phyloP scores from a whole-genome alignment of 306 rosid species.

The Elaeagnus macrophylla region DNA sequence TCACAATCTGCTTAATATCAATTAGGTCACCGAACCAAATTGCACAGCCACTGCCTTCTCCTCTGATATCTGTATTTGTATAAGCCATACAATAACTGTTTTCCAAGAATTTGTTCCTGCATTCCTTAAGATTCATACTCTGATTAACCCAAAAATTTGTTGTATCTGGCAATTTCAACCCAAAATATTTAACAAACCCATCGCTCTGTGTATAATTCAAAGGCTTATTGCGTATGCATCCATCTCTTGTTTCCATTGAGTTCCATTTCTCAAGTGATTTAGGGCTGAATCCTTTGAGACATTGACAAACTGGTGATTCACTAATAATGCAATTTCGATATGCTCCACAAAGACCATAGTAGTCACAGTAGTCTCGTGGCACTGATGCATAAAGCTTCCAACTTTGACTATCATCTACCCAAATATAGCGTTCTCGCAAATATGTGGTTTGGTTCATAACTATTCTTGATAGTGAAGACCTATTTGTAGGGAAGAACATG shows the following conservation, averaged over 20 bases:
- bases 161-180: conserved; percentile 40
- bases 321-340: too few species aligned
- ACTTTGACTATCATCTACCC: too few species aligned
- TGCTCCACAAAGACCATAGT: conserved; percentile 13
- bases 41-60: conserved; percentile 45
- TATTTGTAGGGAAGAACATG: too few species aligned
- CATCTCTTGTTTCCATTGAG: conserved; percentile 32
- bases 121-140: conserved; percentile 35
- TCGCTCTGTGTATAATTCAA: conserved; percentile 26
- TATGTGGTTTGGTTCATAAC: conserved; percentile 25
- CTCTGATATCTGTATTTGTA: conserved; percentile 30
- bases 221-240: conserved; percentile 28
- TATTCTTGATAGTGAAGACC: conserved; percentile 23
- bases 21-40: conserved; percentile 40
- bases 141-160: conserved; percentile 27
- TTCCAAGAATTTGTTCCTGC: conserved; percentile 33
- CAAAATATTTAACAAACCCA: conserved; percentile 26
- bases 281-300: too few species aligned
- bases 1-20: conserved; percentile 21
- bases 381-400: too few species aligned
- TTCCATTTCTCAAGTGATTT: conserved; percentile 29
- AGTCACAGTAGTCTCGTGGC: conserved; percentile 14
- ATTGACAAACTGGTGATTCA: too few species aligned
- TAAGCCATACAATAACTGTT: conserved; percentile 48
- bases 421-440: too few species aligned